phyloP scores from a whole-genome alignment of 805 yeast species.

The Blastobotrys muscicola region DNA sequence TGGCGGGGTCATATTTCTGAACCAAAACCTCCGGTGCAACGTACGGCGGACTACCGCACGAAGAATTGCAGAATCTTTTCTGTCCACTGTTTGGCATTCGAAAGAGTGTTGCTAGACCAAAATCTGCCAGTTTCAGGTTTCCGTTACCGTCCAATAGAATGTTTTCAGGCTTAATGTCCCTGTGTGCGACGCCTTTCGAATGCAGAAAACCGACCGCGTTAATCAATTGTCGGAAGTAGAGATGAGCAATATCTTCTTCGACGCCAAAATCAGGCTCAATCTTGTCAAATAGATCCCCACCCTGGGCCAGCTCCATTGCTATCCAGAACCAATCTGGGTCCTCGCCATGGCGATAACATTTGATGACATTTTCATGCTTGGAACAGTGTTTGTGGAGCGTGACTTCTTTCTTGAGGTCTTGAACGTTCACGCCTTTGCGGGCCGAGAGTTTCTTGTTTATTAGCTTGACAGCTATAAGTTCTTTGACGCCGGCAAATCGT shows the following conservation, averaged over 20 bases:
- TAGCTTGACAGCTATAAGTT: slow-evolving; percentile 49
- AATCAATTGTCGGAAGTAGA: slow-evolving; percentile 57
- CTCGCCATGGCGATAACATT: slow-evolving; percentile 44
- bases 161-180: slow-evolving; percentile 61
- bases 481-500: slow-evolving; percentile 28
- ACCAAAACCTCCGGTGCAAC: slow-evolving; percentile 63
- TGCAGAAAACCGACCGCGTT: slow-evolving; percentile 55
- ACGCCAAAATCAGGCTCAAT: slow-evolving; percentile 70
- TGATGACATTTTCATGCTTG: slow-evolving; percentile 51
- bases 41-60: slow-evolving; percentile 67
- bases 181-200: slow-evolving; percentile 52
- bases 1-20: slow-evolving; percentile 46
- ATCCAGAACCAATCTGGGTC: slow-evolving; percentile 54
- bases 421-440: slow-evolving; percentile 6
- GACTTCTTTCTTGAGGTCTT: slow-evolving; percentile 35
- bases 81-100: slow-evolving; percentile 39
- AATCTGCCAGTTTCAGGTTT: slow-evolving; percentile 65
- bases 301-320: slow-evolving; percentile 57
- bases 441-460: slow-evolving; percentile 30
- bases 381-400: slow-evolving; percentile 49
- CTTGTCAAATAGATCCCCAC: slow-evolving; percentile 72
- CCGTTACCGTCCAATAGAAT: slow-evolving; percentile 54
- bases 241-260: slow-evolving; percentile 54
- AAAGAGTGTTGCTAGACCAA: slow-evolving; percentile 62
- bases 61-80: slow-evolving; percentile 26